Evolutionary conservation across 2,329 filamentous ascomycete species (phyloP), one percentile per base, ranked within the genome.

Genomic region (Ambrosiella beaveri): DNA sequence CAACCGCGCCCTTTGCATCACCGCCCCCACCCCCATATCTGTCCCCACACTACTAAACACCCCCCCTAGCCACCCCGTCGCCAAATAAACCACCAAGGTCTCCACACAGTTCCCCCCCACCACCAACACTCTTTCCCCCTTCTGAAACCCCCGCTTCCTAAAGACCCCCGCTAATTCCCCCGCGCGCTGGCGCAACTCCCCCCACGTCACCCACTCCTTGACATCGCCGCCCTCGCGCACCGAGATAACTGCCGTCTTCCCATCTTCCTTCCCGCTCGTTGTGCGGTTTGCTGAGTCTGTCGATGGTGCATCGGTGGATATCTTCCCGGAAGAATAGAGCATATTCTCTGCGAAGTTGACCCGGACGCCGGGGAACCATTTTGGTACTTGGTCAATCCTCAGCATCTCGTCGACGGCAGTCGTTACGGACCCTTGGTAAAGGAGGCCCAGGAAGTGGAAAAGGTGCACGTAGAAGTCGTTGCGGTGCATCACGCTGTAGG

Each of bases 311-410:
- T 0, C 69, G 65, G 2, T 67, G 66, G 12, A 58, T 2, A 27
- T 38, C n/a, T 39, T 39, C 5, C 53, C 56, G 27, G 58, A 41
- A 1, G 76, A 76, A 71, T 79, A 90, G 35, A 95, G 78, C 35
- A 88, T 69, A 66, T 93, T 94, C 70, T 94, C 87, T 4, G 86
- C 84, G 66, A 83, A 91, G 65, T 89, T 94, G 64, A 93, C 68
- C 4, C 73, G 70, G 1, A 89, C 75, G 37, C 88, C 88, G 1
- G 80, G 71, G 67, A 93, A 94, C 88, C 88, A 94, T 45, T 74
- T 71, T 0, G 88, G 88, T 4, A 91, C 75, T 13, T 74, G 73
- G 61, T 88, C 82, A 67, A 94, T 87, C 1, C 82, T 79, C 1
- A 77, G 74, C 0, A 72, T 73, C 64, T 87, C 82, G 65, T 94